Conservation (phyloP, 768 basidiomycete genomes). For the Tylopilus sp. region DNA sequence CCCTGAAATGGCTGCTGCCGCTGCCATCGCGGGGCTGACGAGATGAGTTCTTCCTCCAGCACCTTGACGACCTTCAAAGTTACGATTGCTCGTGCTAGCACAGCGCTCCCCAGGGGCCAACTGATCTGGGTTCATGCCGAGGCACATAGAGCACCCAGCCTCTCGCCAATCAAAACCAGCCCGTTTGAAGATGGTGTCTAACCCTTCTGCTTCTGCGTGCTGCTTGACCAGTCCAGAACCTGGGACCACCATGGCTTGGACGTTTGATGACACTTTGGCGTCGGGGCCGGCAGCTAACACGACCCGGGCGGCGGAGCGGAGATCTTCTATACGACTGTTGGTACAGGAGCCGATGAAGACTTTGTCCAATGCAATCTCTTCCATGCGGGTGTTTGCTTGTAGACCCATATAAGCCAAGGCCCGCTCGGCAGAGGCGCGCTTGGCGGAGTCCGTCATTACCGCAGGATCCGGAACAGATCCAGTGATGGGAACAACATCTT, state of each 20-base stretch:
- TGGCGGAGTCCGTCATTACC: constrained; percentile 57
- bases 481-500: constrained; percentile 82
- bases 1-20: constrained; percentile 84
- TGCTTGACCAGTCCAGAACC: constrained; percentile 89
- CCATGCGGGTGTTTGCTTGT: constrained; percentile 70
- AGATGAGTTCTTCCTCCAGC: constrained; percentile 88
- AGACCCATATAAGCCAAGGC: constrained; percentile 88
- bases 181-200: constrained; percentile 82
- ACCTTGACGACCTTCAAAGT: constrained; percentile 89
- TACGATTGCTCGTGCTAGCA: constrained; percentile 89
- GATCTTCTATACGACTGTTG: constrained; percentile 90
- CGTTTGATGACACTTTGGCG: constrained; percentile 67
- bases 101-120: constrained; percentile 79
- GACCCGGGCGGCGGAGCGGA: constrained; percentile 78
- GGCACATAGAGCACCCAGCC: constrained; percentile 94
- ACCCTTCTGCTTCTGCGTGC: constrained; percentile 86
- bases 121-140: constrained; percentile 95
- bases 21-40: constrained; percentile 89
- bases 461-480: constrained; percentile 77
- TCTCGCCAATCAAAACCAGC: constrained; percentile 96
- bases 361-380: constrained; percentile 79
- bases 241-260: constrained; percentile 89
- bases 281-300: constrained; percentile 70
- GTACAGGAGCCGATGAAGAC: constrained; percentile 95
- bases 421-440: constrained; percentile 67